Conservation (phyloP, 306 rosid genomes). For the Begonia fuchsioides region DNA sequence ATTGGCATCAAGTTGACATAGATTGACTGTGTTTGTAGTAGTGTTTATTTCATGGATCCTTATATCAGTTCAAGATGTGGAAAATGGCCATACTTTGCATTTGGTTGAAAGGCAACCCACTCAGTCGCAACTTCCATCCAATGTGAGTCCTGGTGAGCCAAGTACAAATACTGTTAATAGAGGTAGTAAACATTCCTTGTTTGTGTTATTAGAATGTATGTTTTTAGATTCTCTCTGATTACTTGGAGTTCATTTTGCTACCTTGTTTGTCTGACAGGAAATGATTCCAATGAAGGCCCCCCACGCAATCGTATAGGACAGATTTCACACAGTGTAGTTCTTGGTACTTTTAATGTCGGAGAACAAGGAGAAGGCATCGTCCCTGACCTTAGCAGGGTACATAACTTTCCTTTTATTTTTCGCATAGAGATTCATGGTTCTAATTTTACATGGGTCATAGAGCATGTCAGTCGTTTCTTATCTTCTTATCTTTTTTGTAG, state of each 20-base stretch:
- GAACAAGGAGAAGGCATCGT: constrained; percentile 79
- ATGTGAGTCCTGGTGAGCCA: constrained; percentile 37
- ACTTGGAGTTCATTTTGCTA: neutral
- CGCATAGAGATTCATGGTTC: neutral
- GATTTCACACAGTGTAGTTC: constrained; percentile 91
- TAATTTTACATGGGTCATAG: no score
- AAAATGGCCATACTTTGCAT: constrained; percentile 92
- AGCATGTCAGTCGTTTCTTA: neutral
- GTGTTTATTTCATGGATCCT: constrained; percentile 19
- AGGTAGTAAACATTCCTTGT: constrained; percentile 16
- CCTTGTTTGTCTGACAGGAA: constrained; percentile 26
- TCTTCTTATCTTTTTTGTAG: constrained; percentile 41
- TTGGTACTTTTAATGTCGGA: constrained; percentile 85
- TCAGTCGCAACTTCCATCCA: constrained; percentile 45
- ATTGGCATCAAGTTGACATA: neutral
- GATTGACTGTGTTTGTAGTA: neutral
- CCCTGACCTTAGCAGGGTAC: constrained; percentile 74
- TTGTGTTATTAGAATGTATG: neutral
- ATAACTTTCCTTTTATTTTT: constrained; percentile 14
- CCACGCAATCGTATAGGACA: constrained; percentile 73
- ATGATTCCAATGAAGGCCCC: constrained; percentile 40
- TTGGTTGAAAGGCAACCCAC: constrained; percentile 80
- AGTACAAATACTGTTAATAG: constrained; percentile 22
- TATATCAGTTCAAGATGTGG: constrained; percentile 57
- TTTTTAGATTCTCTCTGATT: neutral